Percentiles rank a stretch among this genome's conserved stretches.
Evolutionary conservation across 2,329 filamentous ascomycete genomes (phyloP).

Genomic region (Bretziella fagacearum): DNA sequence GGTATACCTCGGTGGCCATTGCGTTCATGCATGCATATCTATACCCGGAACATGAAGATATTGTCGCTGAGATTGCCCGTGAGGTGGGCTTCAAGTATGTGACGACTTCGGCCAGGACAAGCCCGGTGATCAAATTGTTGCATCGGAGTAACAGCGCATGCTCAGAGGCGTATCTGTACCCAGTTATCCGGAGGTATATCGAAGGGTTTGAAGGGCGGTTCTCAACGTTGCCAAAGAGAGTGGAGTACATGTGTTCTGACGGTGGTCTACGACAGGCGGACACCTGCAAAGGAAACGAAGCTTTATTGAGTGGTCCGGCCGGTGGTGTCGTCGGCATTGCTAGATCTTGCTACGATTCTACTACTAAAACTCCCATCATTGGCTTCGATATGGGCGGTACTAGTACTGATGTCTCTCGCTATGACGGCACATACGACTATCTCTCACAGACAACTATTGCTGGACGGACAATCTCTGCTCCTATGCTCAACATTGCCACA

Average conservation of each 20-base stretch:
- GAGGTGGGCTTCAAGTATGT: conserved; percentile 44
- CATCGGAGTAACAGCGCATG: conserved; percentile 27
- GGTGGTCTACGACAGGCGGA: conserved; percentile 36
- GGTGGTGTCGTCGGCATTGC: conserved; percentile 64
- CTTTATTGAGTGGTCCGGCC: conserved; percentile 58
- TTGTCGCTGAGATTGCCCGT: conserved; percentile 57
- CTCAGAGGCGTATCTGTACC: conserved; percentile 28
- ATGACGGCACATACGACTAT: conserved; percentile 52
- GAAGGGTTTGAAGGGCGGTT: conserved; percentile 23
- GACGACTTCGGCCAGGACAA: conserved; percentile 21
- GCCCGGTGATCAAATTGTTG: conserved; percentile 28
- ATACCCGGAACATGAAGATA: conserved; percentile 67
- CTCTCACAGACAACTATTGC: conserved; percentile 57
- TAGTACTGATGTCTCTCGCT: conserved; percentile 54
- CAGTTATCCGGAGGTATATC: conserved; percentile 26
- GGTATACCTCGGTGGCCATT: conserved; percentile 68
- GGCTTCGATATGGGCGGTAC: conserved; percentile 63
- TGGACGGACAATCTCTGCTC: conserved; percentile 52
- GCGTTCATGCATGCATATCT: conserved; percentile 89
- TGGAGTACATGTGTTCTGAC: conserved; percentile 56
- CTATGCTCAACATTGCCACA: conserved; percentile 46
- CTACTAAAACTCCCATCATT: conserved; percentile 52
- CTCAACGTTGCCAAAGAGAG: conserved; percentile 28
- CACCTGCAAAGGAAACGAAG: conserved; percentile 50
- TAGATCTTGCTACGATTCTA: conserved; percentile 51